A percentile compares a stretch with the other conserved stretches of the same genome.
Conservation (phyloP, 805 yeast genomes). For the Blastobotrys muscicola region DNA sequence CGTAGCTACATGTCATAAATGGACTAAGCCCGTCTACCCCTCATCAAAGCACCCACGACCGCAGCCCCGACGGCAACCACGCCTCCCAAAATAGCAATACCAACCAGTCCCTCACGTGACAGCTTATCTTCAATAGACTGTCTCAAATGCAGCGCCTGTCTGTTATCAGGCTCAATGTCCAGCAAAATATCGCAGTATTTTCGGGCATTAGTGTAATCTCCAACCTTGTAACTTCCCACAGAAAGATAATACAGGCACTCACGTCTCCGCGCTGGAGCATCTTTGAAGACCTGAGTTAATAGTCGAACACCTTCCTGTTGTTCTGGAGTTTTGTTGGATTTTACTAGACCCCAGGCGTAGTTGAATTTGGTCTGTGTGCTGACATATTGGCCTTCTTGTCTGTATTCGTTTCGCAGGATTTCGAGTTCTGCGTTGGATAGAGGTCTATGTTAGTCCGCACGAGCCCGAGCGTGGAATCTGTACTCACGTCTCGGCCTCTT, state of each 20-base stretch:
- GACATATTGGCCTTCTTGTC: constrained; percentile 70
- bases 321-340: constrained; percentile 50
- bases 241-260: constrained; percentile 85
- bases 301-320: constrained; percentile 75
- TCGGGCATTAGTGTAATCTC: constrained; percentile 79
- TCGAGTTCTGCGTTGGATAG: constrained; percentile 67
- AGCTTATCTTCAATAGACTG: constrained; percentile 75
- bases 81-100: constrained; percentile 81
- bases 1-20: too few relatives aligned
- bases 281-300: constrained; percentile 50
- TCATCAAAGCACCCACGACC: constrained; percentile 28
- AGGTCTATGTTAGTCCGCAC: constrained; percentile 32
- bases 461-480: too few relatives aligned
- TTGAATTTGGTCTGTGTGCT: constrained; percentile 82
- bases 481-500: too few relatives aligned
- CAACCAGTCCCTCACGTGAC: constrained; percentile 79
- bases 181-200: constrained; percentile 73
- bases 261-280: constrained; percentile 72
- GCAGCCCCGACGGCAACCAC: constrained; percentile 79
- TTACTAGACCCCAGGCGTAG: constrained; percentile 92
- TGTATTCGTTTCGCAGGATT: constrained; percentile 66
- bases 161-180: constrained; percentile 73
- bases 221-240: constrained; percentile 78
- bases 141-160: constrained; percentile 64
- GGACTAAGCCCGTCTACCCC: background rate